Evolutionary conservation across 1,284 basidiomycete species (phyloP).

Genomic region (Waitea zeae): DNA sequence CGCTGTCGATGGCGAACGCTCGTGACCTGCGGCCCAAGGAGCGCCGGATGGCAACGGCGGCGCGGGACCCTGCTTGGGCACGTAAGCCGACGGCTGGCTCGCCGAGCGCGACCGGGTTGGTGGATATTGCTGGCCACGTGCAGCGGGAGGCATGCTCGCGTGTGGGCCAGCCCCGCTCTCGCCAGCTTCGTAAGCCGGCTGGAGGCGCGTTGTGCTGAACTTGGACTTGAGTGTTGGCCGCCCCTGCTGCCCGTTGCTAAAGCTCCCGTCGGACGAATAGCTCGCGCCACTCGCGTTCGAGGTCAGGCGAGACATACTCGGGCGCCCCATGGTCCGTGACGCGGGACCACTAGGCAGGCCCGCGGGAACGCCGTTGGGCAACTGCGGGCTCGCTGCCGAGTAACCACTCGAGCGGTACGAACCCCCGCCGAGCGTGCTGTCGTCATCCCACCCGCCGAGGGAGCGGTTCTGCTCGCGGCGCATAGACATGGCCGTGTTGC

Average conservation of each 20-base stretch:
- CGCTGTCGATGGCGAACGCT: too few species aligned
- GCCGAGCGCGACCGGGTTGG: slow-evolving; percentile 48
- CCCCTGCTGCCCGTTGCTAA: slow-evolving; percentile 20
- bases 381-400: slow-evolving; percentile 4
- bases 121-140: slow-evolving; percentile 11
- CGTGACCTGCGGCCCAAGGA: slow-evolving; percentile 34
- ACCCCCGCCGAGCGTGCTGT: too few species aligned
- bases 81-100: slow-evolving; percentile 58
- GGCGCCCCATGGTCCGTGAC: slow-evolving; percentile 15
- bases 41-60: slow-evolving; percentile 39
- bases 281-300: slow-evolving; percentile 23
- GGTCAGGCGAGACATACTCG: slow-evolving; percentile 28
- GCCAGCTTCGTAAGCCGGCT: slow-evolving; percentile 27
- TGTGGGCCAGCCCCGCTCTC: neutral
- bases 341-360: slow-evolving; percentile 5
- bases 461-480: slow-evolving; percentile 29
- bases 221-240: slow-evolving; percentile 47
- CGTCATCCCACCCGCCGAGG: slow-evolving; percentile 22
- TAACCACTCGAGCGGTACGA: neutral
- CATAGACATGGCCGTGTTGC: slow-evolving; percentile 46
- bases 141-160: slow-evolving; percentile 8
- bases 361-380: slow-evolving; percentile 9
- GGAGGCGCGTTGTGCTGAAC: slow-evolving; percentile 50
- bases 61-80: slow-evolving; percentile 31
- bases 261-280: slow-evolving; percentile 33